Evolutionary conservation across 352 stramenopile genomes (phyloP).

Genomic region (Globisporangium parvum): DNA sequence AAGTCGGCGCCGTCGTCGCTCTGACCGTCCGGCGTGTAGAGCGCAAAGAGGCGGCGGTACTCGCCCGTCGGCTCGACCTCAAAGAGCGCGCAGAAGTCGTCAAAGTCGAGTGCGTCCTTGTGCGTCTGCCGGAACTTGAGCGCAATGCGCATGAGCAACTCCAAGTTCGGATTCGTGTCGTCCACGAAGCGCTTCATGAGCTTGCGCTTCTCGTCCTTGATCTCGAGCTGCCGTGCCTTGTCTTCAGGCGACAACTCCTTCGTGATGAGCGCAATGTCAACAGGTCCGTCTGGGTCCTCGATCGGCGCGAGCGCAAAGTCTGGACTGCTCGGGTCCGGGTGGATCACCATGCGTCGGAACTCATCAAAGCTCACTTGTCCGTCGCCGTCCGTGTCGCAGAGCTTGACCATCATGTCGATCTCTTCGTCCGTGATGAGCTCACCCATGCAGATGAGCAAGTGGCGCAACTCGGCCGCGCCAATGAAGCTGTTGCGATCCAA

Average conservation of each 20-base stretch:
- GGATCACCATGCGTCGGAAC: constrained; percentile 86
- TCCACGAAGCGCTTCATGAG: constrained; percentile 67
- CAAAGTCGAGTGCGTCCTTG: constrained; percentile 52
- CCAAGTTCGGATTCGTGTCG: constrained; percentile 57
- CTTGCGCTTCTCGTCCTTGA: constrained; percentile 70
- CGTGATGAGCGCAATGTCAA: constrained; percentile 26
- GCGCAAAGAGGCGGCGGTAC: constrained; percentile 81
- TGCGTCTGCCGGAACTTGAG: constrained; percentile 57
- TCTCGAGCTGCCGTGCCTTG: constrained; percentile 40
- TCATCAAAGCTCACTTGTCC: constrained; percentile 91
- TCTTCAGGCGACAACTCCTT: constrained; percentile 40
- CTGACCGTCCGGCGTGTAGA: constrained; percentile 70
- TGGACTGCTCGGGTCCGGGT: constrained; percentile 79
- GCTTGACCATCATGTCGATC: constrained; percentile 90
- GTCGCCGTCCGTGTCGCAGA: constrained; percentile 91
- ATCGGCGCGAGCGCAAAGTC: constrained; percentile 57
- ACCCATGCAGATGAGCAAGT: constrained; percentile 94
- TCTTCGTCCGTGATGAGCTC: constrained; percentile 95
- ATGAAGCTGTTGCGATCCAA: constrained; percentile 94
- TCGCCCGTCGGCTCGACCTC: constrained; percentile 86
- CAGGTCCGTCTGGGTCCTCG: constrained; percentile 15
- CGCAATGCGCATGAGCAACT: constrained; percentile 50
- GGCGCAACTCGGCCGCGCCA: constrained; percentile 87
- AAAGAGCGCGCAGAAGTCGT: constrained; percentile 82
- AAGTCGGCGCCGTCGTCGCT: constrained; percentile 76